phyloP scores from a whole-genome alignment of 306 rosid genomes.

The Cicer bijugum region DNA sequence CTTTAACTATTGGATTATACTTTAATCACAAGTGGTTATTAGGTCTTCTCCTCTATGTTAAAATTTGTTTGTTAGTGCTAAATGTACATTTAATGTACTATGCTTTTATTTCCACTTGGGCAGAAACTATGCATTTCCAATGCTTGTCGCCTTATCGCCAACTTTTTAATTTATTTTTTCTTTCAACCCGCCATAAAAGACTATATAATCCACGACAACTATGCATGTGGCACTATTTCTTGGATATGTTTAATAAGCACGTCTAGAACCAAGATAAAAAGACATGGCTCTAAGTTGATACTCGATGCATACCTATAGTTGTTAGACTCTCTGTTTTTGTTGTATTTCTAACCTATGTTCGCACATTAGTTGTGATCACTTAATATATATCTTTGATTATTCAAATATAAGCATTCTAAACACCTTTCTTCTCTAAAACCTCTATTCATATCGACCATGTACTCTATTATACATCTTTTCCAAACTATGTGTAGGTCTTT shows the following conservation, averaged over 20 bases:
- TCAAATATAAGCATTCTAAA: not conserved
- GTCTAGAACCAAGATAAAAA: not conserved
- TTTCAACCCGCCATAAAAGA: not conserved
- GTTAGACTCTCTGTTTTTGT: not conserved
- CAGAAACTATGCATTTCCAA: not conserved
- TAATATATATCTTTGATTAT: not conserved
- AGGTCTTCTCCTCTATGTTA: too few species aligned
- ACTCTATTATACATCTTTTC: not conserved
- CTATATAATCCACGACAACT: not conserved
- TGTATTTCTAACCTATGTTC: not conserved
- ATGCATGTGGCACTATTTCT: not conserved
- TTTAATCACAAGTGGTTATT: too few species aligned
- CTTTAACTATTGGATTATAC: not conserved
- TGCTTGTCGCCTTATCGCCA: not conserved
- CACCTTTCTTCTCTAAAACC: not conserved
- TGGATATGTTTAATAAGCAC: not conserved
- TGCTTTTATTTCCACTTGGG: not conserved
- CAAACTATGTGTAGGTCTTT: not conserved
- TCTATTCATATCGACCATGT: not conserved
- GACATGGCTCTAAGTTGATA: not conserved
- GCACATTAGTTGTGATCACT: not conserved
- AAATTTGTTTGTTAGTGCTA: too few species aligned
- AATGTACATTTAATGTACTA: not conserved
- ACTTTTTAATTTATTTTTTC: not conserved
- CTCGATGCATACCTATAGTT: not conserved